A percentile compares a stretch with the other conserved stretches of the same genome.
Conservation (phyloP, 202 grass and related monocot genomes). For the Setaria viridis region DNA sequence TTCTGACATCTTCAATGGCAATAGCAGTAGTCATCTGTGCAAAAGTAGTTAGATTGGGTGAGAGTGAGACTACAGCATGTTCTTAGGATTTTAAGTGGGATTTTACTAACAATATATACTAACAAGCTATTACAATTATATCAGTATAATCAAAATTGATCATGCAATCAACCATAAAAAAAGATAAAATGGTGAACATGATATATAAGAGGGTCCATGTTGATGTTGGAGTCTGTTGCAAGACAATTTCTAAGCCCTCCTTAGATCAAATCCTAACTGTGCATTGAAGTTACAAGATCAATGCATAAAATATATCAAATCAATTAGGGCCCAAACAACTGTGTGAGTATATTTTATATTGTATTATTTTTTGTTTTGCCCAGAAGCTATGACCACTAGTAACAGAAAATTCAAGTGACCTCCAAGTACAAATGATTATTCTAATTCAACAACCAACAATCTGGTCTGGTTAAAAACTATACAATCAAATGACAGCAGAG, state of each 20-base stretch:
- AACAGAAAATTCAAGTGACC: constrained; percentile 18
- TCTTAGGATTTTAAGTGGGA: constrained; percentile 25
- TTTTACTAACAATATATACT: constrained; percentile 15
- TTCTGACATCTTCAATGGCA: constrained; percentile 95
- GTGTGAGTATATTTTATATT: neutral
- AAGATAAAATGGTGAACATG: neutral
- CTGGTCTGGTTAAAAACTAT: constrained; percentile 23
- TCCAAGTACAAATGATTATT: neutral
- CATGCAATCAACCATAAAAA: constrained; percentile 12
- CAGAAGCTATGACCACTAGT: neutral
- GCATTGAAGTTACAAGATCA: constrained; percentile 15
- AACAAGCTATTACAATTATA: neutral
- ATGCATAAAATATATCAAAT: constrained; percentile 4
- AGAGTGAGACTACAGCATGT: constrained; percentile 35
- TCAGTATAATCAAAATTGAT: neutral
- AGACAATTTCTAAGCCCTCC: neutral
- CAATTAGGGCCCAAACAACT: neutral
- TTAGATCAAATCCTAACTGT: neutral
- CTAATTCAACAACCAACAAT: neutral
- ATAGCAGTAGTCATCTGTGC: constrained; percentile 93
- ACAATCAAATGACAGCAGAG: neutral
- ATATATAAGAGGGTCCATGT: neutral
- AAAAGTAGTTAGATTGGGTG: constrained; percentile 35
- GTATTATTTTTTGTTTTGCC: neutral
- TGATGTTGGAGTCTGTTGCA: constrained; percentile 12